Evolutionary conservation across 495 filamentous ascomycete species (phyloP).

Genomic region (Articulospora tetracladia): DNA sequence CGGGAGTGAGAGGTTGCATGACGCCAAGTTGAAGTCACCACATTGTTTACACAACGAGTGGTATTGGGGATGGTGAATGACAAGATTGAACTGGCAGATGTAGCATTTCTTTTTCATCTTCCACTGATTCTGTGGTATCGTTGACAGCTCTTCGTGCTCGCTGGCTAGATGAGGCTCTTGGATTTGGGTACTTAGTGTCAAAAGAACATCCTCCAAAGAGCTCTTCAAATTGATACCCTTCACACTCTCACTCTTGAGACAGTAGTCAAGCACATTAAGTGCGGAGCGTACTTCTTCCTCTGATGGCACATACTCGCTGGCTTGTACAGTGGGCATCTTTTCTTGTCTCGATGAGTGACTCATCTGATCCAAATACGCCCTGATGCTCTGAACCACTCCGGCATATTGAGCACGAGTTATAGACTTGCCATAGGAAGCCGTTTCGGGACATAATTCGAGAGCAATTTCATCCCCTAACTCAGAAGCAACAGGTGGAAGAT

Average conservation of each 20-base stretch:
- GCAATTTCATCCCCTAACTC: constrained; percentile 22
- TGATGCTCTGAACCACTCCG: constrained; percentile 32
- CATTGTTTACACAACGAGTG: constrained; percentile 37
- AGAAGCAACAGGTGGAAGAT: constrained; percentile 16
- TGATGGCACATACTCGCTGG: constrained; percentile 16
- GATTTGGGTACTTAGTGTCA: constrained; percentile 15
- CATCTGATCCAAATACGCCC: constrained; percentile 24
- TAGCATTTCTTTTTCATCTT: constrained; percentile 32
- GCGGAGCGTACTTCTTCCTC: constrained; percentile 26
- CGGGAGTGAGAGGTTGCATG: constrained; percentile 32
- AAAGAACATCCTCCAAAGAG: constrained; percentile 25
- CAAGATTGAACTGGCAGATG: constrained; percentile 34
- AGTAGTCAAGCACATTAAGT: constrained; percentile 28
- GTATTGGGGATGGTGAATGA: constrained; percentile 29
- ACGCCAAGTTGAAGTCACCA: constrained; percentile 36
- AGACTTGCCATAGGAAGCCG: background rate
- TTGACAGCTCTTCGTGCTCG: background rate
- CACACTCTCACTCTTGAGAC: constrained; percentile 14
- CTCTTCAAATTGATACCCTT: constrained; percentile 17
- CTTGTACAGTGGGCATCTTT: background rate
- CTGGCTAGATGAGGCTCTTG: background rate
- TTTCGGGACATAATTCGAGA: constrained; percentile 23
- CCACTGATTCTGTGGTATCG: background rate
- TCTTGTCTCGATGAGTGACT: background rate
- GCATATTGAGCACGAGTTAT: constrained; percentile 22